Base-by-base conservation (phyloP, 192 early-diverging fungal genomes). In the Endogone sp. region DNA sequence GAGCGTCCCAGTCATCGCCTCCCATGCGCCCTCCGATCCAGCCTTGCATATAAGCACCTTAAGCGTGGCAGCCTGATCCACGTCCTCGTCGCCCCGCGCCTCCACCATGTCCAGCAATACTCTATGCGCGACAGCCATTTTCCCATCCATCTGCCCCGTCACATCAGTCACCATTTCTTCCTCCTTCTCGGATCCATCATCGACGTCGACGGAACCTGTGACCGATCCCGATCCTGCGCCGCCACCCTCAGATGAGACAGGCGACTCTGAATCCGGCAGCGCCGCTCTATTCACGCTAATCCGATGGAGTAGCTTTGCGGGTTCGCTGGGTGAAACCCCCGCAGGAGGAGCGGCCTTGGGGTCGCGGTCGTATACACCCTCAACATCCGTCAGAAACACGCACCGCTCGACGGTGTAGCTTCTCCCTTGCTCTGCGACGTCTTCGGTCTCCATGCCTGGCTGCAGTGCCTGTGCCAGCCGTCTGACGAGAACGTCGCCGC, bases 341-440 rank as follows among this genome's bases (percentile, higher is more conserved):
- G 37, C 37, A 16, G 37, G 37, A n/a, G n/a, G n/a, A n/a, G n/a
- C n/a, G 9, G 6, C 1, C 60, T 79, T 79, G 3, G 77, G 77
- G 30, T 79, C 77, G 3, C 31, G 29, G 21, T 71, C 60, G 62
- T 68, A 79, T 4, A 79, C 63, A 22, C 77, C 77, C 4, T 56
- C 30, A 2, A 79, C 77, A 58, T 79, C 77, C 3, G 77, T 79
- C 13, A 79, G 6, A 29, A 79, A 79, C 0, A 74, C 31, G 64
- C 77, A 79, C 20, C 72, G 69, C 22, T 25, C 25, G 20, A 68
- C 57, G 8, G 10, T 22, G 59, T 60, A 60, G 6, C 27, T 22
- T 6, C 16, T 11, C 37, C 37, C 37, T 6, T 49, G 9, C 37
- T 6, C 37, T 6, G 6, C 37, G 37, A 6, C 37, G 16, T 11